Base-by-base conservation (phyloP, 1,284 basidiomycete species). In the Anthracocystis panici-leucophaei region DNA sequence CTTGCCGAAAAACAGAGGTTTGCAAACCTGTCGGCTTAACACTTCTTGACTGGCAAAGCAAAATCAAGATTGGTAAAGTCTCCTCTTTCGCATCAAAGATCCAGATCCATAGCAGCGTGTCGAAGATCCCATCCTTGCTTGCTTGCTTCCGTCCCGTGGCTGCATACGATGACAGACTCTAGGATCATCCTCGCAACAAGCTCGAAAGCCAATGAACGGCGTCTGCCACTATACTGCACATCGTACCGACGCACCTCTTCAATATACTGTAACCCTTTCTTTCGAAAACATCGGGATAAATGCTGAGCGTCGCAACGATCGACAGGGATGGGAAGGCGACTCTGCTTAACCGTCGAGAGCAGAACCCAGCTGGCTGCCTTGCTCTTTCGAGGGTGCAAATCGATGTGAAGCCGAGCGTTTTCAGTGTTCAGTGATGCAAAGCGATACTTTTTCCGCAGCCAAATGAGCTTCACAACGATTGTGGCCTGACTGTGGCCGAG, bases 271-370 rank as follows among this genome's bases (percentile, higher is more conserved):
- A 20, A 6, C 12, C 29, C 10, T 31, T 31, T 49, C 48, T 48
- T n/a, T 29, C 16, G 29, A 49, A 49, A 8, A 27, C 31, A 20
- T n/a, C 48, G 29, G 48, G 20, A 20, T n/a, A 29, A 20, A 16
- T 38, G 35, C 35, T 38, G 35, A 38, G 35, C 35, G 27, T 12
- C 23, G 29, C 48, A 31, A 20, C 11, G 48, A 49, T 29, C 18
- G 48, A 20, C n/a, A 31, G 48, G 3, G 18, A 16, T n/a, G 48
- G 48, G 29, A 49, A 49, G 48, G 31, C 27, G 48, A 49, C 48
- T n/a, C 8, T 25, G 11, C 2, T 33, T 33, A 2, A 33, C 31
- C 31, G 31, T 9, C 11, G 31, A 38, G 35, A 38, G 12, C 12
- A 16, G 35, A 38, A 38, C n/a, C n/a, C n/a, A n/a, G 33, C 33